Evolutionary conservation across 805 yeast genomes (phyloP).

Genomic region (Saturnispora diversa): DNA sequence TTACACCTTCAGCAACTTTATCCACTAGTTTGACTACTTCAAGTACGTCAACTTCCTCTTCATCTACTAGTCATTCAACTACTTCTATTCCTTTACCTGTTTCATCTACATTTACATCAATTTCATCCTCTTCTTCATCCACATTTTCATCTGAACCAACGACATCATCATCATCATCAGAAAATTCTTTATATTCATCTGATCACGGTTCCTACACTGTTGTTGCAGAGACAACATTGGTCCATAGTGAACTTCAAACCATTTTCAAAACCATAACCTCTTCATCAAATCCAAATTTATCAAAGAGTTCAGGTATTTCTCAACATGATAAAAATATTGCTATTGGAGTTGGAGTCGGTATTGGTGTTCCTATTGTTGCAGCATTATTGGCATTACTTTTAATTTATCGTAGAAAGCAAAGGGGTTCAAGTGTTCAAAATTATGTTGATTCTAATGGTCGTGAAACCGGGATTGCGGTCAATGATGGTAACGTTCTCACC

Average conservation of each 20-base stretch:
- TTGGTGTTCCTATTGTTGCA: slow-evolving; percentile 55
- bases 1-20: slow-evolving; percentile 7
- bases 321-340: slow-evolving; percentile 41
- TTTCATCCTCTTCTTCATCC: slow-evolving; percentile 1
- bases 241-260: slow-evolving; percentile 17
- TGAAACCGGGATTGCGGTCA: slow-evolving; percentile 25
- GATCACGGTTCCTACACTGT: slow-evolving; percentile 15
- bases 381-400: slow-evolving; percentile 17
- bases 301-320: slow-evolving; percentile 36
- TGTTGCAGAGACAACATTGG: slow-evolving; percentile 19
- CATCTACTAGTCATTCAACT: slow-evolving; percentile 9
- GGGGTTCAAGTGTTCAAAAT: slow-evolving; percentile 18
- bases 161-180: no score
- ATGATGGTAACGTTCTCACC: slow-evolving; percentile 21
- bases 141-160: slow-evolving; percentile 9
- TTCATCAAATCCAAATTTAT: slow-evolving; percentile 20
- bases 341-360: slow-evolving; percentile 64
- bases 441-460: slow-evolving; percentile 31
- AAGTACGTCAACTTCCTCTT: slow-evolving; percentile 9
- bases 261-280: slow-evolving; percentile 16
- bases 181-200: slow-evolving; percentile 14
- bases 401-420: slow-evolving; percentile 17
- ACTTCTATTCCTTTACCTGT: slow-evolving; percentile 5
- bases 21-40: background rate
- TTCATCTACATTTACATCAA: background rate